Evolutionary conservation across 2,329 filamentous ascomycete genomes (phyloP), one percentile per base, ranked within the genome.

Genomic region (Trichophyton verrucosum): DNA sequence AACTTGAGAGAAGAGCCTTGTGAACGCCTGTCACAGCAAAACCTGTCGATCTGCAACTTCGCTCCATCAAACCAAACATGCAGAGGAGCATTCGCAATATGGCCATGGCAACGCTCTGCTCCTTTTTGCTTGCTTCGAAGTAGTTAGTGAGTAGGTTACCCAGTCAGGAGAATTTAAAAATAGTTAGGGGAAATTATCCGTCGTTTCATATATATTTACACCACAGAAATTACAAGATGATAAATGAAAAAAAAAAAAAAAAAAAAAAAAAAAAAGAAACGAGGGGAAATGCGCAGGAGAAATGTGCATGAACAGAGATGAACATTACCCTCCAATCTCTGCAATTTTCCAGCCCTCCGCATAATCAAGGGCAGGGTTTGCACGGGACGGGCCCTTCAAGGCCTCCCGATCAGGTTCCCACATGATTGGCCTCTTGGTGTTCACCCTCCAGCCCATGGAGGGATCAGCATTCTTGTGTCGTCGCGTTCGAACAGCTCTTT

Each of bases 121-220:
- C 38, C 11, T 17, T 44, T 15, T 44, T 44, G 13, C 15, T 40
- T 17, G 13, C 40, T 4, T 53, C 11, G 11, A 30, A n/a, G 3
- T 7, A n/a, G 24, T 27, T 27, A 27, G 24, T 27, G 1, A 27
- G 24, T 6, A 27, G 24, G 24, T 6, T 5, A 27, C 24, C 47
- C 47, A 53, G 47, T 33, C 47, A 53, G 47, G 47, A n/a, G 47
- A 30, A 53, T 53, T 44, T 53, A 53, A 53, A 53, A 53, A 53
- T 53, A 53, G 47, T 3, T 24, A 30, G 11, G 46, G 47, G 47
- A 30, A 53, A 53, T 53, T 53, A 53, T n/a, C 22, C 47, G 47
- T n/a, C 13, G 47, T 53, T 53, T 53, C 47, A 53, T 3, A 53
- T 53, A 53, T 53, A 53, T 22, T 27, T 13, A 22, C 11, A 49